Conservation (phyloP, 371 early-diverging fungal genomes). For the Zancudomyces culisetae region DNA sequence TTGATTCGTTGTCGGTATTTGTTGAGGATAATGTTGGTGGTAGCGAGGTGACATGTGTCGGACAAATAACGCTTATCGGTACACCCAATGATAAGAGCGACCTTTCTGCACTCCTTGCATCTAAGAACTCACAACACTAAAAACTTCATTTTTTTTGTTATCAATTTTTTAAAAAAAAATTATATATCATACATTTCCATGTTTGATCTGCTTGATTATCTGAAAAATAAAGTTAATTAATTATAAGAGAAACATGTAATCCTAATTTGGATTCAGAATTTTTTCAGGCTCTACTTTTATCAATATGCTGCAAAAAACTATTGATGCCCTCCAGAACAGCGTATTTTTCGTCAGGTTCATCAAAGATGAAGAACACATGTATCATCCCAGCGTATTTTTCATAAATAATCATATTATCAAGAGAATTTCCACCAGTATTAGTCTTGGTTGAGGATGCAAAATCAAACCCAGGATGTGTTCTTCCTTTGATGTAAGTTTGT, state of each 20-base stretch:
- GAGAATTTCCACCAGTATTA: neutral
- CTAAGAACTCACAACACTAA: too few relatives aligned
- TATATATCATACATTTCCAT: neutral
- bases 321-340: neutral
- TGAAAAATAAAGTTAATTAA: too few relatives aligned
- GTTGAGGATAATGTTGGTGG: constrained; percentile 62
- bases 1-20: constrained; percentile 49
- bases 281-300: neutral
- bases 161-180: neutral
- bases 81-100: constrained; percentile 6
- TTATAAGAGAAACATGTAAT: neutral
- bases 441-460: too few relatives aligned
- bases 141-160: too few relatives aligned
- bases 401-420: neutral
- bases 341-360: constrained; percentile 1
- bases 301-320: neutral
- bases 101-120: constrained; percentile 1
- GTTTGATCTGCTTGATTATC: neutral
- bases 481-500: constrained; percentile 1
- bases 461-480: neutral
- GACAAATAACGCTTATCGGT: constrained; percentile 61
- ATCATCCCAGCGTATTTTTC: constrained; percentile 5
- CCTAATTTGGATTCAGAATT: neutral
- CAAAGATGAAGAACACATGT: constrained; percentile 3
- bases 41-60: constrained; percentile 59